Evolutionary conservation across 805 yeast genomes (phyloP).

Genomic region (Zygotorulaspora chibaensis): DNA sequence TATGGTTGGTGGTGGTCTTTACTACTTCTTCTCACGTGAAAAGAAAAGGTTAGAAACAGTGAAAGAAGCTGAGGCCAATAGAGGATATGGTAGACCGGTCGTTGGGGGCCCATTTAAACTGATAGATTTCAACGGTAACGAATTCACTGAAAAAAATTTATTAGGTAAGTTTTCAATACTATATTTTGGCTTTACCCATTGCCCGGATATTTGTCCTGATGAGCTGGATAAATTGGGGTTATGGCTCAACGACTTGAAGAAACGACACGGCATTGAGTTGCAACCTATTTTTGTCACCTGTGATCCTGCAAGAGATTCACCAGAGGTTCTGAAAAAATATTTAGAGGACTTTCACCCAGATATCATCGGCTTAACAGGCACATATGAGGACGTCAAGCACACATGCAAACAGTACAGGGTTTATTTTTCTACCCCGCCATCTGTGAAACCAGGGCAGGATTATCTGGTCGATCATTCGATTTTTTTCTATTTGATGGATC

Average conservation of each 20-base stretch:
- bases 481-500: constrained; percentile 95
- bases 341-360: constrained; percentile 85
- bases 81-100: constrained; percentile 87
- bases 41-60: constrained; percentile 70
- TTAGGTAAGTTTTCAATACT: constrained; percentile 74
- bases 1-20: constrained; percentile 65
- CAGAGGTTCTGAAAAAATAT: constrained; percentile 78
- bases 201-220: constrained; percentile 98
- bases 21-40: constrained; percentile 68
- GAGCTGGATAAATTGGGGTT: constrained; percentile 87
- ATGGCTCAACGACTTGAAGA: constrained; percentile 58
- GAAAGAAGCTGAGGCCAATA: constrained; percentile 75
- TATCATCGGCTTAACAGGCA: constrained; percentile 87
- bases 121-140: constrained; percentile 62
- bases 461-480: constrained; percentile 96
- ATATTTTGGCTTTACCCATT: constrained; percentile 96
- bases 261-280: constrained; percentile 52
- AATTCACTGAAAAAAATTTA: constrained; percentile 73
- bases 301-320: constrained; percentile 93
- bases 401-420: constrained; percentile 89
- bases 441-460: constrained; percentile 92
- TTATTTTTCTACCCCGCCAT: constrained; percentile 94
- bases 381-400: constrained; percentile 76
- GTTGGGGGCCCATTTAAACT: constrained; percentile 88
- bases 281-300: constrained; percentile 93